phyloP scores from a whole-genome alignment of 139 green algal genomes.

The Closterium sp. region DNA sequence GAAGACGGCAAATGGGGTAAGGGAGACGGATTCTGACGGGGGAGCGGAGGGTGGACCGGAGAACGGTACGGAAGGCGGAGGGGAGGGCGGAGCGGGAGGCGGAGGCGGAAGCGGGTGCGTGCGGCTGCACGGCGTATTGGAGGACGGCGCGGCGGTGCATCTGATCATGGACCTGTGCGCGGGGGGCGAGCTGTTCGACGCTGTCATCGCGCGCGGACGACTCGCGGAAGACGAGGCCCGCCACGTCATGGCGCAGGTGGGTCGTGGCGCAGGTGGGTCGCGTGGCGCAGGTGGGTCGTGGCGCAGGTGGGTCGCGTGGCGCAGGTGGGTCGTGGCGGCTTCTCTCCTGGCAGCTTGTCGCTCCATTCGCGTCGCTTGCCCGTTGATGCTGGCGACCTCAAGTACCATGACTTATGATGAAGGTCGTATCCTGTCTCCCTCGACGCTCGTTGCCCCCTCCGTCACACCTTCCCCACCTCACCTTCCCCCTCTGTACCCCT shows the following conservation, averaged over 20 bases:
- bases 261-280: no score
- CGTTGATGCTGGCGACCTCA: background rate
- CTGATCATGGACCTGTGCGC: constrained; percentile 79
- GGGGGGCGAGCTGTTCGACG: constrained; percentile 95
- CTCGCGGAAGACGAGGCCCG: background rate
- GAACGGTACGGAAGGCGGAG: constrained; percentile 82
- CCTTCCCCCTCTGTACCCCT: background rate
- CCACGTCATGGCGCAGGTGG: background rate
- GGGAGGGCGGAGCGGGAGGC: constrained; percentile 87
- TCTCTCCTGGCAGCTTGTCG: no score
- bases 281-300: background rate
- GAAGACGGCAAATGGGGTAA: background rate
- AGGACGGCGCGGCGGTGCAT: background rate
- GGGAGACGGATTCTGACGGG: background rate
- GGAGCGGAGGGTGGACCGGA: constrained; percentile 62
- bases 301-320: no score
- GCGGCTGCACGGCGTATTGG: background rate
- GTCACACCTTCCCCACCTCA: background rate
- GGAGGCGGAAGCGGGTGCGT: constrained; percentile 52
- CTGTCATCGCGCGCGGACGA: constrained; percentile 71
- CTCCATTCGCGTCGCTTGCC: background rate
- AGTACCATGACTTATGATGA: background rate
- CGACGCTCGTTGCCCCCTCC: background rate
- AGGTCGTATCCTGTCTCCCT: constrained; percentile 13
- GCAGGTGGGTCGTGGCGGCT: background rate